Base-by-base conservation (phyloP, 2,329 filamentous ascomycete genomes). In the Dryadomyces quercus-mongolicae region DNA sequence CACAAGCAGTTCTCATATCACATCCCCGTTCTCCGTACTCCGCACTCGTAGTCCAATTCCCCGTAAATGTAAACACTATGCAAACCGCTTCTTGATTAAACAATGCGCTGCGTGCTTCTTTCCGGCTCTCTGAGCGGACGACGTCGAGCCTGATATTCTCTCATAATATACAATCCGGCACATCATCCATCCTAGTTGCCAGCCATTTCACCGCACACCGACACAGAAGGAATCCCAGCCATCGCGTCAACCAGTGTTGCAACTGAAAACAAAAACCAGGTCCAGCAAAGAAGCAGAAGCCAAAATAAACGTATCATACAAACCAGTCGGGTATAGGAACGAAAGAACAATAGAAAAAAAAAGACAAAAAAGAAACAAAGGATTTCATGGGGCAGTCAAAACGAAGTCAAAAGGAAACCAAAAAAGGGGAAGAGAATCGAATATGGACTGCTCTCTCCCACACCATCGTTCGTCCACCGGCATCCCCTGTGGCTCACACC, bases 281-380 rank as follows among this genome's bases (percentile, higher is more conserved):
- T 60, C 60, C 61, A 56, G 61, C 59, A 40, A 59, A 58, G 60
- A 59, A 60, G 59, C 51, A 55, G 54, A 59, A 60, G 55, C 60
- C 59, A 52, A 38, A 15, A 42, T 9, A 2, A 42, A 18, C 43
- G 16, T 46, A 48, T 47, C 31, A 36, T 48, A 53, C 44, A 53
- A 18, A 15, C 50, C 21, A 15, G 40, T n/a, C 52, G 52, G 52
- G 52, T 53, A 53, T 53, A 53, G 36, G 36, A 49, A 48, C 25
- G 34, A 4, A 49, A 21, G 25, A 46, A 45, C 36, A 49, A 22
- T 22, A 45, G 21, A 21, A 53, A 25, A 57, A 49, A 52, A 60
- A 58, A 51, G 36, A 34, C 8, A 52, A 40, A 34, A 44, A 25
- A 18, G 18, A 54, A 45, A 36, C 15, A 45, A 55, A 21, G 36